Evolutionary conservation across 2,329 filamentous ascomycete genomes (phyloP).

Genomic region (Magnaporthiopsis rhizophila): DNA sequence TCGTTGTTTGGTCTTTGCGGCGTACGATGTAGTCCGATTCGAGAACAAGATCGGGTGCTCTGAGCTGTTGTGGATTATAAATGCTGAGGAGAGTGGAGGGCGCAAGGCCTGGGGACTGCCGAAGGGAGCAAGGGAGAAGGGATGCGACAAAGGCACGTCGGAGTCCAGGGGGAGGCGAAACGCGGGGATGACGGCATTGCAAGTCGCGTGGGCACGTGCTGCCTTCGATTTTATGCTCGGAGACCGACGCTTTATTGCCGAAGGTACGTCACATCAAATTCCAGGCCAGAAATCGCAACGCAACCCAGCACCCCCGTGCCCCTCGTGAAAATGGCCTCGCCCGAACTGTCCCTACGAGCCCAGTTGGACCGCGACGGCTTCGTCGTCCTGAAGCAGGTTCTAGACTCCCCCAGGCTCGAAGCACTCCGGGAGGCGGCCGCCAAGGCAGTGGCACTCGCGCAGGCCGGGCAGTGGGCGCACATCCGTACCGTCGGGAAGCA

Average conservation of each 20-base stretch:
- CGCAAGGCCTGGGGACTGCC: no score
- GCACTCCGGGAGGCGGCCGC: constrained; percentile 52
- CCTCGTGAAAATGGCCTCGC: neutral
- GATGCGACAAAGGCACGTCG: constrained; percentile 5
- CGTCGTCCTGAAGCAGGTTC: constrained; percentile 60
- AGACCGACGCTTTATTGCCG: neutral
- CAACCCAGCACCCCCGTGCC: neutral
- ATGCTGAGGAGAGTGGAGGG: no score
- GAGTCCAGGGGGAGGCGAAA: neutral
- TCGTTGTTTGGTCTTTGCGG: neutral
- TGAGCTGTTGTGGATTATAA: neutral
- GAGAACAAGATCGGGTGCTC: neutral
- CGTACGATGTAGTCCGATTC: no score
- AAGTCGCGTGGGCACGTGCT: neutral
- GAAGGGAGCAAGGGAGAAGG: constrained; percentile 1
- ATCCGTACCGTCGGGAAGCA: constrained; percentile 82
- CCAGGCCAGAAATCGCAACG: no score
- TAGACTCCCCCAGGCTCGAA: constrained; percentile 47
- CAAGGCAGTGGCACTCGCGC: constrained; percentile 51
- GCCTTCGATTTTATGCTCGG: neutral
- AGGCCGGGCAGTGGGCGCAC: constrained; percentile 68
- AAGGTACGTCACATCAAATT: neutral
- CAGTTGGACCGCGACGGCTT: constrained; percentile 64
- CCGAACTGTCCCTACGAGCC: neutral
- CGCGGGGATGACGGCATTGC: neutral